Evolutionary conservation across 2,329 filamentous ascomycete genomes (phyloP).

Genomic region (Aureobasidium sp.): DNA sequence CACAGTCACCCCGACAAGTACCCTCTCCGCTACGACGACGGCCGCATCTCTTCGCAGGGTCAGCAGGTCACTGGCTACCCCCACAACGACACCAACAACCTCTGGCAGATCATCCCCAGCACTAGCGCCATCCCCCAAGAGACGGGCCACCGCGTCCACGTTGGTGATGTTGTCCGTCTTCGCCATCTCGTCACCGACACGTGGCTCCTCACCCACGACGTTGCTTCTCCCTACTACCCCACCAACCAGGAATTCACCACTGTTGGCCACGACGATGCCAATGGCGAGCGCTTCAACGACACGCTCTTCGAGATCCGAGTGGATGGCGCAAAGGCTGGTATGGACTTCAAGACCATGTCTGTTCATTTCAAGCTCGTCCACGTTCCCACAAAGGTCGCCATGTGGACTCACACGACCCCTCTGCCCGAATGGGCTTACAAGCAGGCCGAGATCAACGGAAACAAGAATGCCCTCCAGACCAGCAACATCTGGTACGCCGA

Average conservation of each 20-base stretch:
- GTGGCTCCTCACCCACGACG: conserved; percentile 85
- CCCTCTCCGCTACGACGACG: conserved; percentile 92
- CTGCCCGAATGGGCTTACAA: conserved; percentile 97
- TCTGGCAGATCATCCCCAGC: conserved; percentile 83
- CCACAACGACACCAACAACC: conserved; percentile 97
- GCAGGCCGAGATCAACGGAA: conserved; percentile 98
- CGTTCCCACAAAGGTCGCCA: conserved; percentile 87
- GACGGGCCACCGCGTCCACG: conserved; percentile 58
- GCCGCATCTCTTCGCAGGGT: conserved; percentile 88
- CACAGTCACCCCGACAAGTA: conserved; percentile 88
- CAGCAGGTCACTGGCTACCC: conserved; percentile 98
- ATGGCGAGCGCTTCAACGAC: conserved; percentile 69
- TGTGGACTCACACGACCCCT: conserved; percentile 96
- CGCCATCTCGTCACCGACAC: conserved; percentile 80
- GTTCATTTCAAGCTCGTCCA: conserved; percentile 96
- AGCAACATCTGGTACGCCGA: conserved; percentile 95
- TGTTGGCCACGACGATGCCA: conserved; percentile 60
- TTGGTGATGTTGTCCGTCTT: conserved; percentile 78
- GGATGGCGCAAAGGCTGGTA: conserved; percentile 69
- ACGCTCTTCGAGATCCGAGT: conserved; percentile 89
- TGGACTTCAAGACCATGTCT: conserved; percentile 83
- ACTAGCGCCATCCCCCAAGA: conserved; percentile 43
- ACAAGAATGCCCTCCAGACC: conserved; percentile 83
- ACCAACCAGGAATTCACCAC: conserved; percentile 99
- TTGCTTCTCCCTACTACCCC: conserved; percentile 89